phyloP scores from a whole-genome alignment of 179 eudicot species.

The Silene coronaria region DNA sequence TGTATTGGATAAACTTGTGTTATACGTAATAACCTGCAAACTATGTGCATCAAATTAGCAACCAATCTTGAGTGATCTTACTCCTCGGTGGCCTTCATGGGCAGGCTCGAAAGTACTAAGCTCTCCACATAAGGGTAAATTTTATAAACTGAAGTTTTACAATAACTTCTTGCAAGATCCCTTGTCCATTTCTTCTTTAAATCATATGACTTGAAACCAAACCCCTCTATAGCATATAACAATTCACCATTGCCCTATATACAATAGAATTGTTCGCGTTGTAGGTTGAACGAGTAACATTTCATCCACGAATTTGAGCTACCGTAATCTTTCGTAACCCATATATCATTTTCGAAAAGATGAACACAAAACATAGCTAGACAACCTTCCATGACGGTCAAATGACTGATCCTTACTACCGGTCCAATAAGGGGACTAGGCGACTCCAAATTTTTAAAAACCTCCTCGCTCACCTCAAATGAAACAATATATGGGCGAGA shows the following conservation, averaged over 20 bases:
- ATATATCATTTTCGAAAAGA: background rate
- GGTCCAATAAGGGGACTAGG: background rate
- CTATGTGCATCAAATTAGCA: no score
- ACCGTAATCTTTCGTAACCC: conserved; percentile 30
- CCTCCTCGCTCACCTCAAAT: conserved; percentile 19
- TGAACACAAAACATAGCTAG: conserved; percentile 18
- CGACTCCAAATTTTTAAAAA: conserved; percentile 14
- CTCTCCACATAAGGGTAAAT: conserved; percentile 22
- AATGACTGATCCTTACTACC: background rate
- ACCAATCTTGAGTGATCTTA: no score
- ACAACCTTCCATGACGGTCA: conserved; percentile 9
- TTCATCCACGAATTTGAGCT: conserved; percentile 21
- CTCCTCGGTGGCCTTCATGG: background rate
- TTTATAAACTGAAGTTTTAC: conserved; percentile 11
- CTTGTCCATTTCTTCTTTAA: conserved; percentile 6
- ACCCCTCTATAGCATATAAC: conserved; percentile 17
- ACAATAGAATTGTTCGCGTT: background rate
- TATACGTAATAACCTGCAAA: no score
- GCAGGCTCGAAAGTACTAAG: conserved; percentile 1
- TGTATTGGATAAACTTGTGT: no score
- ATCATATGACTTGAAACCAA: conserved; percentile 24
- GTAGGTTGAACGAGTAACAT: conserved; percentile 3
- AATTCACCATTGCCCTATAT: conserved; percentile 23
- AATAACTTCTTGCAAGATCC: conserved; percentile 24
- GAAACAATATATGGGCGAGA: conserved; percentile 13